phyloP scores from a whole-genome alignment of 2,329 filamentous ascomycete species.

The Periglandula ipomoeae region DNA sequence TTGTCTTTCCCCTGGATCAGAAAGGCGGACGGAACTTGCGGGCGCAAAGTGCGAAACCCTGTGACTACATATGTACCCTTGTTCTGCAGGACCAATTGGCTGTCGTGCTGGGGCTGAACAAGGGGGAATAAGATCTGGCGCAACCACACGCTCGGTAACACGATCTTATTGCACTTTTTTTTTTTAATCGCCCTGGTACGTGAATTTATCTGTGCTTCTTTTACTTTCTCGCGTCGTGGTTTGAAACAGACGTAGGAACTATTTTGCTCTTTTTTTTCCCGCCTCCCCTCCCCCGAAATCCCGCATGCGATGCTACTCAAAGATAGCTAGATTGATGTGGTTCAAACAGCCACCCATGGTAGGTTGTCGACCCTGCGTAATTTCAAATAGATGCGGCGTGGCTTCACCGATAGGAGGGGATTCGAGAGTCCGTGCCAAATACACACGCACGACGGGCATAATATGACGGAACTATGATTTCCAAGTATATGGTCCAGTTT shows the following conservation, averaged over 20 bases:
- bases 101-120: background rate
- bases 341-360: background rate
- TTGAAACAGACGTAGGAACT: no score
- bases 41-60: background rate
- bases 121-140: constrained; percentile 1
- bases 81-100: background rate
- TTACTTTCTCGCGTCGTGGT: no score
- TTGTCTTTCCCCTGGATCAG: background rate
- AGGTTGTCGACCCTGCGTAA: background rate
- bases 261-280: no score
- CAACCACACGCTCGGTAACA: constrained; percentile 3
- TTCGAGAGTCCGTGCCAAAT: no score
- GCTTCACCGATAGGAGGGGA: background rate
- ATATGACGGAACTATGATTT: background rate
- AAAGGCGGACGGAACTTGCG: background rate
- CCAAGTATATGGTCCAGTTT: background rate
- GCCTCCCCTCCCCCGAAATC: no score
- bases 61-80: background rate
- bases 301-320: no score
- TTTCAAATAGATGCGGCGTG: background rate
- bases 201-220: no score
- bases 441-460: no score
- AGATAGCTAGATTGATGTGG: no score
- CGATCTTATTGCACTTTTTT: no score
- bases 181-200: no score